Evolutionary conservation across 768 basidiomycete genomes (phyloP).

Genomic region (Gymnopilus dilepis): DNA sequence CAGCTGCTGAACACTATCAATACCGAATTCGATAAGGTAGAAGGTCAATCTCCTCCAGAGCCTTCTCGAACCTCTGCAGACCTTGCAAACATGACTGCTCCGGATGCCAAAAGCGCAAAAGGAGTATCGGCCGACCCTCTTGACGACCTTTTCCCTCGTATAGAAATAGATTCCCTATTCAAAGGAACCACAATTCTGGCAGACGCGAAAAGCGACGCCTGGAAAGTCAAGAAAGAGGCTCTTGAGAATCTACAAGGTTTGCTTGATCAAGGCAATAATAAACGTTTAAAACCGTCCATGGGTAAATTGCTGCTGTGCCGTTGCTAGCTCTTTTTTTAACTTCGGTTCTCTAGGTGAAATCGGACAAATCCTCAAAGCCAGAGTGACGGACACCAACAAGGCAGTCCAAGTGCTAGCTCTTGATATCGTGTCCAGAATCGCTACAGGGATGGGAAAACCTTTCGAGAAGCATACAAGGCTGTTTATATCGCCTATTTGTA

Average conservation of each 20-base stretch:
- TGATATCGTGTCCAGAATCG: slow-evolving; percentile 88
- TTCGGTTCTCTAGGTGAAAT: slow-evolving; percentile 74
- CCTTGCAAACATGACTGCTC: slow-evolving; percentile 55
- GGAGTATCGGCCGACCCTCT: slow-evolving; percentile 67
- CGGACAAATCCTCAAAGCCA: slow-evolving; percentile 82
- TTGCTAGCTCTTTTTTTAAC: slow-evolving; percentile 5
- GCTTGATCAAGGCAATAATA: slow-evolving; percentile 90
- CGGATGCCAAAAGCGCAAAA: slow-evolving; percentile 47
- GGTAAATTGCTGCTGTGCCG: slow-evolving; percentile 50
- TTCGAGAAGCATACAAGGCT: slow-evolving; percentile 90
- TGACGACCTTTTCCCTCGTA: slow-evolving; percentile 94
- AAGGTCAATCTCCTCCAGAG: slow-evolving; percentile 75
- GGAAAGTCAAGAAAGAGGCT: slow-evolving; percentile 97
- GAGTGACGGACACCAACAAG: slow-evolving; percentile 93
- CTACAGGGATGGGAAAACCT: slow-evolving; percentile 92
- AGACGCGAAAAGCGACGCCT: slow-evolving; percentile 90
- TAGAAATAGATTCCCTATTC: slow-evolving; percentile 88
- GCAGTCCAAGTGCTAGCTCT: slow-evolving; percentile 90
- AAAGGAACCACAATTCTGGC: slow-evolving; percentile 82
- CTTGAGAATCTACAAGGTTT: slow-evolving; percentile 83
- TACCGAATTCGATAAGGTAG: slow-evolving; percentile 91
- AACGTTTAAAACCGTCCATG: slow-evolving; percentile 89
- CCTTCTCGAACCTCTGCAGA: slow-evolving; percentile 83
- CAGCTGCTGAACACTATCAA: slow-evolving; percentile 91
- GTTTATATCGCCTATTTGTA: slow-evolving; percentile 76